phyloP scores from a whole-genome alignment of 345 rosid genomes.

The Citrus unshiu region DNA sequence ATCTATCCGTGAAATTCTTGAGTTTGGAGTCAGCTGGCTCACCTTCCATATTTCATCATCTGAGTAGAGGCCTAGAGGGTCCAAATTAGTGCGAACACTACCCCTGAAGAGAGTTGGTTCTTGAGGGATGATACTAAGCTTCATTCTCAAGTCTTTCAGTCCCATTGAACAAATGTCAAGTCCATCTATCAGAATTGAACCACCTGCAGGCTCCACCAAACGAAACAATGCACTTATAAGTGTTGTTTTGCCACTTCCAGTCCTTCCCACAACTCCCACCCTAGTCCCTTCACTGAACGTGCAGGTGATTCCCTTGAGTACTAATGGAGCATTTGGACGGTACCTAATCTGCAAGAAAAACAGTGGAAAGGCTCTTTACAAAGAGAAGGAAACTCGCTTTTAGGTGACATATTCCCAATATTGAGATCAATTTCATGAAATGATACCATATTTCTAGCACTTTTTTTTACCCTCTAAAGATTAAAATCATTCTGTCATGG shows the following conservation, averaged over 20 bases:
- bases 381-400: background rate
- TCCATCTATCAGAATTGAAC: conserved; percentile 64
- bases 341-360: conserved; percentile 46
- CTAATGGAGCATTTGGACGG: conserved; percentile 62
- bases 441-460: background rate
- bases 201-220: conserved; percentile 75
- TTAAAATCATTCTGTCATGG: background rate
- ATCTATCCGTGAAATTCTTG: background rate
- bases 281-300: conserved; percentile 68
- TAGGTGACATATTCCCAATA: background rate
- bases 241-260: conserved; percentile 92
- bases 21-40: background rate
- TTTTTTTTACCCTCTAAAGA: background rate
- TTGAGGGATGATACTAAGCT: conserved; percentile 96
- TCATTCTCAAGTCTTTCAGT: conserved; percentile 75
- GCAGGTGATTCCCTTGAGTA: conserved; percentile 75
- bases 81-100: conserved; percentile 75
- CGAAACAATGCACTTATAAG: conserved; percentile 86
- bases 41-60: conserved; percentile 87
- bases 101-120: conserved; percentile 89
- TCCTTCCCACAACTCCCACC: conserved; percentile 87
- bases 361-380: background rate
- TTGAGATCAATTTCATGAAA: background rate
- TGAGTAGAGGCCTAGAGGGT: conserved; percentile 72
- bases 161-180: conserved; percentile 76